A percentile compares a stretch with the other conserved stretches of the same genome.
Evolutionary conservation across 257 asterid species (phyloP).

Genomic region (Salvia miltiorrhiza): DNA sequence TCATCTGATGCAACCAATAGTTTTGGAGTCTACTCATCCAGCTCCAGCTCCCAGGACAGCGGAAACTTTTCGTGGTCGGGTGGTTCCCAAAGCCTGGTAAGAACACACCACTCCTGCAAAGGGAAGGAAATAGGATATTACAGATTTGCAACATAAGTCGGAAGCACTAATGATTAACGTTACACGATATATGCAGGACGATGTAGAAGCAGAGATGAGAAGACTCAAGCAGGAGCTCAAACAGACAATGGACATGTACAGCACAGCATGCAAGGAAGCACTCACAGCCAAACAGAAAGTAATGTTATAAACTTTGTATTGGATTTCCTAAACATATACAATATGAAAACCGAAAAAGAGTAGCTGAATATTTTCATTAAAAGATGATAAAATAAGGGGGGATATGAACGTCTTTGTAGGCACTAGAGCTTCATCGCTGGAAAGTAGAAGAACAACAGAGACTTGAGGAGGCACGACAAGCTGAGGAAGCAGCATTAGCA

Average conservation of each 20-base stretch:
- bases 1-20: constrained; percentile 47
- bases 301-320: neutral
- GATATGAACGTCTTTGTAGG: constrained; percentile 33
- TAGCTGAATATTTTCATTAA: neutral
- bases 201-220: constrained; percentile 91
- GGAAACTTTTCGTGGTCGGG: constrained; percentile 66
- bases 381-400: neutral
- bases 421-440: constrained; percentile 84
- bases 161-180: neutral
- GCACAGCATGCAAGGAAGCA: constrained; percentile 93
- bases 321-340: neutral
- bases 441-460: constrained; percentile 69
- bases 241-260: constrained; percentile 97
- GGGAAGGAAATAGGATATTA: neutral
- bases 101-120: neutral
- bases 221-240: constrained; percentile 84
- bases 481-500: constrained; percentile 83
- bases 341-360: neutral
- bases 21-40: constrained; percentile 51
- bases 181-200: constrained; percentile 48
- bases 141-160: neutral
- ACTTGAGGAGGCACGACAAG: constrained; percentile 62
- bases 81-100: constrained; percentile 71
- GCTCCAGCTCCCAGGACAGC: constrained; percentile 61
- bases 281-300: constrained; percentile 80